A percentile compares a stretch with the other conserved stretches of the same genome.
These are phyloP conservation scores for Zygoascus meyerae DNA, from an alignment of 1,139 yeast genomes.

Conservation along the genomic window DNA sequence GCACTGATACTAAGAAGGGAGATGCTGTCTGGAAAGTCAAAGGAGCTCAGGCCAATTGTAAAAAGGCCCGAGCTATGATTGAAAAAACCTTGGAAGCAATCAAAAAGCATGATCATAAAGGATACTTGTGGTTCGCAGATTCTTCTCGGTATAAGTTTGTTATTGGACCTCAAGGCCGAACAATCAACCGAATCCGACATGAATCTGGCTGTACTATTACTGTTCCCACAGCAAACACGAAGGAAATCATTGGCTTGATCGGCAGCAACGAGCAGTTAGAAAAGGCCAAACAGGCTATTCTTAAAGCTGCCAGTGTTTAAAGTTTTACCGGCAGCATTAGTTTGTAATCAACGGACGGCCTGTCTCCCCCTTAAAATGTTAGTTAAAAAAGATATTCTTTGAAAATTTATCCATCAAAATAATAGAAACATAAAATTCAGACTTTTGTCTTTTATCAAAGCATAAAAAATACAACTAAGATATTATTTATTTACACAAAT, in stretches of 20 bases:
- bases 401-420: too few relatives aligned
- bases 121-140: conserved; percentile 46
- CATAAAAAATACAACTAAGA: too few relatives aligned
- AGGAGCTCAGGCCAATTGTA: conserved; percentile 35
- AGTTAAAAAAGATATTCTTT: not conserved
- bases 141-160: conserved; percentile 49
- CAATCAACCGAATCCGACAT: conserved; percentile 56
- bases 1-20: conserved; percentile 28
- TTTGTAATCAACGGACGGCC: not conserved
- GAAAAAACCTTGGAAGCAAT: conserved; percentile 34
- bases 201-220: conserved; percentile 53
- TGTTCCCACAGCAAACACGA: conserved; percentile 53
- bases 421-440: too few relatives aligned
- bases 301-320: conserved; percentile 18
- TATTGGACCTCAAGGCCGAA: conserved; percentile 74
- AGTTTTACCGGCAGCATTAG: not conserved
- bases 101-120: conserved; percentile 38
- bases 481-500: too few relatives aligned
- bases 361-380: not conserved
- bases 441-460: too few relatives aligned
- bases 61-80: conserved; percentile 30
- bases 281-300: conserved; percentile 40
- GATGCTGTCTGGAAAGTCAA: conserved; percentile 36
- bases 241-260: conserved; percentile 28
- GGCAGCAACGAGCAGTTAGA: conserved; percentile 42